Evolutionary conservation across 2,329 filamentous ascomycete species (phyloP).

Genomic region (Neopestalotiopsis sp.): DNA sequence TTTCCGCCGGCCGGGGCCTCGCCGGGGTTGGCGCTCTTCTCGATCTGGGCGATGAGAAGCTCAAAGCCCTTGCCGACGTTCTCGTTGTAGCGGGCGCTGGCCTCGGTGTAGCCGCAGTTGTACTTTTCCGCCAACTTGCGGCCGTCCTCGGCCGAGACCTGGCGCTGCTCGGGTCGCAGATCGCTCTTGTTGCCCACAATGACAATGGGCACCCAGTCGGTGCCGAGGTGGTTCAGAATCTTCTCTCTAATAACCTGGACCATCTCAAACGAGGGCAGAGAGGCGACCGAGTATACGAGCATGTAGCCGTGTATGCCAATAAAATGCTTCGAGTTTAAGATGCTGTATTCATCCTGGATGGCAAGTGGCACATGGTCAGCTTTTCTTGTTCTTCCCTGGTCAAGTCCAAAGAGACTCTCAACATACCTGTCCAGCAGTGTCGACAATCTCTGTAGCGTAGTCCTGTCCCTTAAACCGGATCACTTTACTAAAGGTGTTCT

Average conservation of each 20-base stretch:
- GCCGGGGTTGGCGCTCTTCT: conserved; percentile 89
- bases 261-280: conserved; percentile 96
- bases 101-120: conserved; percentile 93
- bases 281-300: conserved; percentile 97
- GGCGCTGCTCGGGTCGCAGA: conserved; percentile 88
- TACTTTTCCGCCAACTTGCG: conserved; percentile 85
- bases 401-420: neutral
- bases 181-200: conserved; percentile 98
- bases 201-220: conserved; percentile 89
- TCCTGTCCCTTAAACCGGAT: conserved; percentile 94
- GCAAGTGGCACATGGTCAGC: conserved; percentile 23
- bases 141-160: conserved; percentile 86
- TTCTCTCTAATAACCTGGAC: conserved; percentile 94
- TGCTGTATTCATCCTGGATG: conserved; percentile 91
- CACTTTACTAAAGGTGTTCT: conserved; percentile 97
- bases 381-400: neutral
- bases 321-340: conserved; percentile 97
- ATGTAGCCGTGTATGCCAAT: conserved; percentile 99
- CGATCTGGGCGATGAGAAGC: conserved; percentile 91
- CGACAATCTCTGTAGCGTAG: conserved; percentile 95
- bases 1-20: conserved; percentile 82
- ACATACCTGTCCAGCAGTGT: conserved; percentile 90
- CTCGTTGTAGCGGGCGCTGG: conserved; percentile 91
- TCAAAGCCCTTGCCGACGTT: conserved; percentile 95
- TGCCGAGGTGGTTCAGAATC: conserved; percentile 93